Conservation (phyloP, 371 early-diverging fungal species). For the Lichtheimia ramosa region DNA sequence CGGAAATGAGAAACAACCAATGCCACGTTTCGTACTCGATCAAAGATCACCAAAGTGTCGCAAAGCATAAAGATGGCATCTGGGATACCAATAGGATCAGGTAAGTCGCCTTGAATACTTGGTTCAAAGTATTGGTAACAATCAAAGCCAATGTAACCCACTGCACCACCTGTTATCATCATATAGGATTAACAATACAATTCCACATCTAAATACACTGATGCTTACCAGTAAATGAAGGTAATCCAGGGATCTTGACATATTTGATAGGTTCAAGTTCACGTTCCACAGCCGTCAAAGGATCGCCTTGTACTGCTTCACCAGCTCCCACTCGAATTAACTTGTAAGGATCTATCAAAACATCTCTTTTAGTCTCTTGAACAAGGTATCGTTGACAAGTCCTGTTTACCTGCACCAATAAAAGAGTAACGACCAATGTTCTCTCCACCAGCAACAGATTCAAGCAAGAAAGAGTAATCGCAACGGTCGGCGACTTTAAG, state of each 20-base stretch:
- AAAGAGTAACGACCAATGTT: constrained; percentile 94
- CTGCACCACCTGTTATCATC: constrained; percentile 79
- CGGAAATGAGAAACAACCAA: constrained; percentile 90
- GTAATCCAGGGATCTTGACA: constrained; percentile 81
- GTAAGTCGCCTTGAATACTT: constrained; percentile 68
- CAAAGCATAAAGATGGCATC: constrained; percentile 92
- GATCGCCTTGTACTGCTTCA: constrained; percentile 82
- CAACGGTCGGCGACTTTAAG: constrained; percentile 81
- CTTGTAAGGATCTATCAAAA: constrained; percentile 78
- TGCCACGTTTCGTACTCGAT: constrained; percentile 88
- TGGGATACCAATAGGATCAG: constrained; percentile 87
- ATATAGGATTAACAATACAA: background rate
- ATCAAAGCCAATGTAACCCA: constrained; percentile 96
- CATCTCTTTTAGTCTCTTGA: too few relatives aligned
- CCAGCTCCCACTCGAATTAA: constrained; percentile 74
- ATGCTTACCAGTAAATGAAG: constrained; percentile 78
- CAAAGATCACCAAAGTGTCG: constrained; percentile 92
- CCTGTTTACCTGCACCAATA: constrained; percentile 77
- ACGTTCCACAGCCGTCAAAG: constrained; percentile 79
- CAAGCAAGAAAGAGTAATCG: constrained; percentile 89
- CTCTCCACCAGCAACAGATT: constrained; percentile 94
- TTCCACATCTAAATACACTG: background rate
- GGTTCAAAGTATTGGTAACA: constrained; percentile 97
- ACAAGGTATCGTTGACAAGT: too few relatives aligned
- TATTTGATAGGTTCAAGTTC: constrained; percentile 76